A percentile compares a stretch with the other conserved stretches of the same genome.
These are phyloP conservation scores for Saccharomyces hybrid DNA, from an alignment of 1,139 yeast genomes.

Conservation along the genomic window DNA sequence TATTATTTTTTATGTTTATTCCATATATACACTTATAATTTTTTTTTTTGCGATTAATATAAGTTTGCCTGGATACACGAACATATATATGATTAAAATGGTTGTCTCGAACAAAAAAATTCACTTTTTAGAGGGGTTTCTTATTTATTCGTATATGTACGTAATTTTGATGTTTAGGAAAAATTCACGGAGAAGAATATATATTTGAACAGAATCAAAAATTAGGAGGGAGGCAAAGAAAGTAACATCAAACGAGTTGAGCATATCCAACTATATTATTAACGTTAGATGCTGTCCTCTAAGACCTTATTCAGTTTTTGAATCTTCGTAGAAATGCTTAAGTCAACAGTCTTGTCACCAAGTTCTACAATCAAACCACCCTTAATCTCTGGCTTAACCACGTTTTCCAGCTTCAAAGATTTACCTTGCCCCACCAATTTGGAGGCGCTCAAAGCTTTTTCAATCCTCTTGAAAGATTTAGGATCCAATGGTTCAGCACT, in stretches of 20 bases:
- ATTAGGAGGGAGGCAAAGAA: not conserved
- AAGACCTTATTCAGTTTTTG: slow-evolving; percentile 84
- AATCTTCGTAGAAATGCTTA: slow-evolving; percentile 78
- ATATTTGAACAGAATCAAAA: not conserved
- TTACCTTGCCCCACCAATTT: slow-evolving; percentile 78
- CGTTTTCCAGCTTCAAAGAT: slow-evolving; percentile 75
- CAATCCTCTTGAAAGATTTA: slow-evolving; percentile 71
- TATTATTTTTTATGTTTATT: not conserved
- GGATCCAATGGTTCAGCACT: slow-evolving; percentile 82
- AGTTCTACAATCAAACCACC: slow-evolving; percentile 96
- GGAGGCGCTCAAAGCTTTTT: slow-evolving; percentile 69
- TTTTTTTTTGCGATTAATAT: not conserved
- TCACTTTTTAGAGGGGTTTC: not conserved
- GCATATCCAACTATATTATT: not conserved
- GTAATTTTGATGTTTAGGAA: not conserved
- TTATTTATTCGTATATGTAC: not conserved
- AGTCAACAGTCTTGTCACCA: slow-evolving; percentile 94
- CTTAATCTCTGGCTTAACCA: slow-evolving; percentile 79
- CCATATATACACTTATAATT: not conserved
- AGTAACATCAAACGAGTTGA: not conserved
- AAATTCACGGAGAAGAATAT: not conserved
- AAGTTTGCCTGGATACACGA: no score
- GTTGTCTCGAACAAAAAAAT: not conserved
- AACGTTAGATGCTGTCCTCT: slow-evolving; percentile 61
- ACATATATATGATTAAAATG: not conserved